Conservation (phyloP, 106 monocot species). For the Dendrobium huoshanense region DNA sequence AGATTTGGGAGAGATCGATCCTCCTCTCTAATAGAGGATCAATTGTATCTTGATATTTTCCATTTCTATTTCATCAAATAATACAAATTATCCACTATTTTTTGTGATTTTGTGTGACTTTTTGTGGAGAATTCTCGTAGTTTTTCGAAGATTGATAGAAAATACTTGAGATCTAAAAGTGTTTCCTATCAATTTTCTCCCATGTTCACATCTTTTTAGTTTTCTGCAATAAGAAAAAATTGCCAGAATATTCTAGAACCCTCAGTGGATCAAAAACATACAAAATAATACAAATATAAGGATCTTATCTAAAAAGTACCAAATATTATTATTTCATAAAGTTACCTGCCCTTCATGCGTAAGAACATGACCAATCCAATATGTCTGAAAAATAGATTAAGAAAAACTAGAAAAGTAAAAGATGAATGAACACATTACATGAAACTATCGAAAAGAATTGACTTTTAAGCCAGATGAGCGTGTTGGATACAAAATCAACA, state of each 20-base stretch:
- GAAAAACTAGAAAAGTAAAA: constrained; percentile 29
- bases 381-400: constrained; percentile 57
- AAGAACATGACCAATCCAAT: constrained; percentile 74
- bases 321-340: neutral
- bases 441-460: neutral
- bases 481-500: constrained; percentile 87
- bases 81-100: too few relatives aligned
- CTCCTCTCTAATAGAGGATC: too few relatives aligned
- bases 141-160: too few relatives aligned
- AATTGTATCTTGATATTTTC: too few relatives aligned
- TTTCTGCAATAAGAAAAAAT: neutral
- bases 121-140: too few relatives aligned
- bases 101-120: too few relatives aligned
- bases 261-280: neutral
- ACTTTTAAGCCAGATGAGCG: neutral
- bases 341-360: constrained; percentile 76
- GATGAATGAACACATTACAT: neutral
- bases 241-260: neutral
- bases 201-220: neutral
- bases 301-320: neutral
- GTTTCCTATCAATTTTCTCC: neutral
- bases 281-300: neutral
- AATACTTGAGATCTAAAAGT: too few relatives aligned
- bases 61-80: too few relatives aligned
- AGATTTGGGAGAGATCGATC: too few relatives aligned